Evolutionary conservation across 768 basidiomycete genomes (phyloP), one percentile per base, ranked within the genome.

Genomic region (Cystoderma amianthinum): DNA sequence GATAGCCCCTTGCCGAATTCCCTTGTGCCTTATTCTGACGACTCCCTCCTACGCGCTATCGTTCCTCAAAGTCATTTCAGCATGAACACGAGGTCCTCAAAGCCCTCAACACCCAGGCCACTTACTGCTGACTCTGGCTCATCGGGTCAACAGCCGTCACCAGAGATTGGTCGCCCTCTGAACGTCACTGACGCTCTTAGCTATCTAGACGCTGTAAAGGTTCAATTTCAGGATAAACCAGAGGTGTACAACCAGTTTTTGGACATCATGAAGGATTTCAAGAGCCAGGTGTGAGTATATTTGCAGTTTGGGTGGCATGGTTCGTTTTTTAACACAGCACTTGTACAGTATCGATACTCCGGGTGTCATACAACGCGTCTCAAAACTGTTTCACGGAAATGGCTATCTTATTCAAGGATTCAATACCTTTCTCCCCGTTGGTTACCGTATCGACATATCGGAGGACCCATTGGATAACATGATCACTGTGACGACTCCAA

Each of bases 191-290:
- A 96, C 60, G 92, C 92, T 21, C 71, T 95, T 50, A 85, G 81
- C 55, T 96, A 95, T 55, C 77, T 96, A 46, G 92, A 96, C 57
- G 86, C 85, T 19, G 92, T 96, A 64, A 96, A 96, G 66, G 66
- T 75, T 21, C 85, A 92, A 68, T 96, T 96, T 58, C 75, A 79
- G 42, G 85, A 92, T 60, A 82, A 88, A 59, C 91, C 92, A n/a
- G 87, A 91, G 55, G 90, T 94, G 32, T 96, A 96, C 63, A 95
- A 96, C 63, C 76, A 85, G 48, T 93, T 93, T 53, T 65, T 94
- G 60, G 91, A 95, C 59, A 94, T 96, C 56, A 96, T 96, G 96
- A 97, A 97, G 68, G 93, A 98, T 62, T 99, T 99, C 65, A 98
- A 99, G 67, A 89, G 89, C 52, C 90, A 95, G 57, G 67, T 71